Evolutionary conservation across 495 filamentous ascomycete species (phyloP).

Genomic region (Aspergillus steynii): DNA sequence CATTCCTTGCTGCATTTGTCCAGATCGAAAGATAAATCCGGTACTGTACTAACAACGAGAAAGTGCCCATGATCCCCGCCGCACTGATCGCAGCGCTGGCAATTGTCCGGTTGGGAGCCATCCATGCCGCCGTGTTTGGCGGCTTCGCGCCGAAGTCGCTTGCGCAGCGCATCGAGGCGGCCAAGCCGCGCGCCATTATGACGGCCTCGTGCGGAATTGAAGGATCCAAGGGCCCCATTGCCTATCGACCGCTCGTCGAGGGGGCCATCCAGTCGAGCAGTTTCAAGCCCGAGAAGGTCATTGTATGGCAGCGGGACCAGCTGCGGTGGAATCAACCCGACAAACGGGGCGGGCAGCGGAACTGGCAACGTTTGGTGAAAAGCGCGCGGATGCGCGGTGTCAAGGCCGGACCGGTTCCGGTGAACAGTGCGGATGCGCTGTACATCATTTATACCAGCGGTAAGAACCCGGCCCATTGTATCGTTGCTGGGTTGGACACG

Average conservation of each 20-base stretch:
- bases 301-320: slow-evolving; percentile 81
- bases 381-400: slow-evolving; percentile 64
- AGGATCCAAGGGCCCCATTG: slow-evolving; percentile 71
- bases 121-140: slow-evolving; percentile 91
- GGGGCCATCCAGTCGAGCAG: slow-evolving; percentile 60
- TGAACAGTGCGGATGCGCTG: slow-evolving; percentile 71
- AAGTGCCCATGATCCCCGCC: slow-evolving; percentile 95
- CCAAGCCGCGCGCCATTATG: slow-evolving; percentile 70
- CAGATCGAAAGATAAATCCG: neutral
- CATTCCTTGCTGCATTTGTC: neutral
- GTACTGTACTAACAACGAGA: neutral
- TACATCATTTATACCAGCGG: slow-evolving; percentile 91
- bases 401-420: slow-evolving; percentile 69
- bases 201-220: slow-evolving; percentile 94
- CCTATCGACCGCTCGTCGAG: slow-evolving; percentile 70
- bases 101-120: slow-evolving; percentile 76
- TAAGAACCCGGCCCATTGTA: slow-evolving; percentile 20
- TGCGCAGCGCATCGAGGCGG: slow-evolving; percentile 86
- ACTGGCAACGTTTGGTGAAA: slow-evolving; percentile 75
- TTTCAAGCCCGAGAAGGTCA: slow-evolving; percentile 64
- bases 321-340: slow-evolving; percentile 67
- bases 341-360: slow-evolving; percentile 65
- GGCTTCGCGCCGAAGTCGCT: slow-evolving; percentile 81
- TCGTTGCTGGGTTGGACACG: neutral
- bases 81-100: slow-evolving; percentile 83